Conservation (phyloP, 345 rosid genomes). For the Chamaenerion angustifolium region DNA sequence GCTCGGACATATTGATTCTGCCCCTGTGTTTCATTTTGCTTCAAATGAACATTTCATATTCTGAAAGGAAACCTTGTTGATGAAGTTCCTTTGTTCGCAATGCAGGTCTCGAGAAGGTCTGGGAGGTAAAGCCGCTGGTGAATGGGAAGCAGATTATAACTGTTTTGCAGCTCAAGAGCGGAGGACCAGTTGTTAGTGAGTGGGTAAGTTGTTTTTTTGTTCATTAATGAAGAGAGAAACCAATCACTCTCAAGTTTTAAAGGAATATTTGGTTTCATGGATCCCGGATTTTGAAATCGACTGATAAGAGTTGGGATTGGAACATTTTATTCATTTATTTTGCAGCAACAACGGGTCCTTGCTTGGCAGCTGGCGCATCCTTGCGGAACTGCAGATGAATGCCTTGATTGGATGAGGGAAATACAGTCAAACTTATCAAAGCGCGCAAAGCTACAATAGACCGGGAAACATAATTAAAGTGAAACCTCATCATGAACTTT, state of each 20-base stretch:
- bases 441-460: conserved; percentile 36
- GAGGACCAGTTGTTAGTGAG: conserved; percentile 69
- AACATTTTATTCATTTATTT: conserved; percentile 3
- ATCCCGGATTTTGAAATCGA: too few relatives aligned
- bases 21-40: too few relatives aligned
- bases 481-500: too few relatives aligned
- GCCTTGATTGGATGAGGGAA: conserved; percentile 76
- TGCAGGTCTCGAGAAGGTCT: conserved; percentile 64
- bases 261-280: too few relatives aligned
- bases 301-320: too few relatives aligned
- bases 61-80: neutral
- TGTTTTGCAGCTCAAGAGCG: conserved; percentile 56
- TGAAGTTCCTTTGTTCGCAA: conserved; percentile 4
- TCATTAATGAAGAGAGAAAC: too few relatives aligned
- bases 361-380: conserved; percentile 86
- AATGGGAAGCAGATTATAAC: conserved; percentile 75
- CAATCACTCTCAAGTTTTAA: too few relatives aligned
- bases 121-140: conserved; percentile 74
- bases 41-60: too few relatives aligned
- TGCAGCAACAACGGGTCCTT: conserved; percentile 65
- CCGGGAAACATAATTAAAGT: neutral
- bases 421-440: conserved; percentile 31
- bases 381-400: conserved; percentile 53
- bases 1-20: neutral
- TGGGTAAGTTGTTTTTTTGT: conserved; percentile 42